phyloP scores from a whole-genome alignment of 306 rosid genomes.

The Hippophae tibetana region DNA sequence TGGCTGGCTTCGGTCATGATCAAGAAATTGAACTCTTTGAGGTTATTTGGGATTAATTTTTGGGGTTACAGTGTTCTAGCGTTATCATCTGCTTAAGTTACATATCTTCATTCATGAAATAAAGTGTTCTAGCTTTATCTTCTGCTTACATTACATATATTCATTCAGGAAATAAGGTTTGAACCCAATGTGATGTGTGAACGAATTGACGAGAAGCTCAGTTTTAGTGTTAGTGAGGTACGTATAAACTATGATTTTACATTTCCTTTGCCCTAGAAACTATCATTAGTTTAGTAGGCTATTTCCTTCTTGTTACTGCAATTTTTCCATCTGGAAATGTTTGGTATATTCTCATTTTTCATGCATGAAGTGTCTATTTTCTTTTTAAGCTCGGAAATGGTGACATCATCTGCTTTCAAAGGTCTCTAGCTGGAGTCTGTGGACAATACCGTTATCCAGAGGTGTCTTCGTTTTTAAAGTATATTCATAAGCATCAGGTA shows the following conservation, averaged over 20 bases:
- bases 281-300: too few species aligned
- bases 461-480: conserved; percentile 76
- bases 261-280: too few species aligned
- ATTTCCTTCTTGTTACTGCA: too few species aligned
- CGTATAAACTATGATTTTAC: too few species aligned
- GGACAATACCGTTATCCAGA: conserved; percentile 59
- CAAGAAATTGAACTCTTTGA: conserved; percentile 74
- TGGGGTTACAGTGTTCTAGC: neutral
- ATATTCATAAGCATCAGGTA: conserved; percentile 92
- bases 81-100: neutral
- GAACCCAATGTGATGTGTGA: conserved; percentile 84
- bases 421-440: conserved; percentile 29
- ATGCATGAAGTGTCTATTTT: neutral
- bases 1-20: conserved; percentile 75
- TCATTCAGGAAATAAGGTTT: conserved; percentile 70
- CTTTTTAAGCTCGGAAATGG: conserved; percentile 79
- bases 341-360: neutral
- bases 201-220: conserved; percentile 44
- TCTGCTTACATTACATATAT: neutral
- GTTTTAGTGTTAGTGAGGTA: conserved; percentile 74
- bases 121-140: conserved; percentile 3
- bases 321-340: neutral
- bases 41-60: conserved; percentile 19
- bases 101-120: neutral
- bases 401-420: conserved; percentile 90